These are phyloP conservation scores for Erucastrum elatum DNA, from an alignment of 345 rosid genomes.

Conservation along the genomic window DNA sequence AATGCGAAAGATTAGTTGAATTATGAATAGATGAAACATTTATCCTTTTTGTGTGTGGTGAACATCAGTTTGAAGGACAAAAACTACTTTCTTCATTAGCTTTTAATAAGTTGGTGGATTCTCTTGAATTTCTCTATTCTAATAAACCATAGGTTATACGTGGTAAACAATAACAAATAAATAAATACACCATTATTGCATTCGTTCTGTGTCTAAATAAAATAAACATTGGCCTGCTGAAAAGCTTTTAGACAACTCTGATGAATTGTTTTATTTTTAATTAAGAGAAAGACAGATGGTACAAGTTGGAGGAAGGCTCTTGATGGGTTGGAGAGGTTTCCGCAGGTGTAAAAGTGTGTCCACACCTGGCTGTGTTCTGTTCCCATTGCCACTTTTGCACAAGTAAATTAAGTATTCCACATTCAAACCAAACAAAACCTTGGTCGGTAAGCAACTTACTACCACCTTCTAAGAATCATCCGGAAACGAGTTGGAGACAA, in stretches of 20 bases:
- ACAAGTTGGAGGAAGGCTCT: constrained; percentile 17
- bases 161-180: not conserved
- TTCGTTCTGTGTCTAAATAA: not conserved
- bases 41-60: not conserved
- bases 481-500: not conserved
- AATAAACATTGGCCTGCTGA: not conserved
- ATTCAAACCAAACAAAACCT: constrained; percentile 8
- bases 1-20: not conserved
- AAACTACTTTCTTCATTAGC: not conserved
- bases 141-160: not conserved
- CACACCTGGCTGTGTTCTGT: constrained; percentile 23
- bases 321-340: constrained; percentile 30
- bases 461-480: not conserved
- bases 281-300: constrained; percentile 26
- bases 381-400: not conserved
- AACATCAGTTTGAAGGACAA: not conserved
- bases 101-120: not conserved
- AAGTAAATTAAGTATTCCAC: not conserved
- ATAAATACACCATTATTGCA: not conserved
- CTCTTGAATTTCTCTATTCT: not conserved
- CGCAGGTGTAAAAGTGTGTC: constrained; percentile 21
- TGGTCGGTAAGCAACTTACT: constrained; percentile 23
- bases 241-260: constrained; percentile 3
- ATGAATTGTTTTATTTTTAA: not conserved
- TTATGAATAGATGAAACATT: not conserved